Conservation (phyloP, 1,139 yeast species). For the Yamadazyma dendronema region DNA sequence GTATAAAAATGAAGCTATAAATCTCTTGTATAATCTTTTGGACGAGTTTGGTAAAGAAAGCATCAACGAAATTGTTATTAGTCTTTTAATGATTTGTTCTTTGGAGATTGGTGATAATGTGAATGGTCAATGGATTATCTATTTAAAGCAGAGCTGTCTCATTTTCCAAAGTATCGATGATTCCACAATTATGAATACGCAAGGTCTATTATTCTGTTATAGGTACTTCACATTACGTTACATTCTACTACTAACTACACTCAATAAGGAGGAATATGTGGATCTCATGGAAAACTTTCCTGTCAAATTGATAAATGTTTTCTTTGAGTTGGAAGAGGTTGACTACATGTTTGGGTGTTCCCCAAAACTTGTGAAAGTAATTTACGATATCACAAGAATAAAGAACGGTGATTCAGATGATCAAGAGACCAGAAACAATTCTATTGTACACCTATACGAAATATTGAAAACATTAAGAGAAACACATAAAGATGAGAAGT, state of each 20-base stretch:
- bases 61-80: constrained; percentile 14
- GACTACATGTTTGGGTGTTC: constrained; percentile 31
- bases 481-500: not conserved
- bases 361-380: constrained; percentile 20
- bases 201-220: constrained; percentile 22
- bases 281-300: constrained; percentile 16
- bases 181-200: constrained; percentile 17
- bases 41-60: constrained; percentile 13
- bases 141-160: constrained; percentile 24
- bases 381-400: constrained; percentile 18
- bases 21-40: constrained; percentile 13
- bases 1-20: constrained; percentile 18
- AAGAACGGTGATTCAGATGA: constrained; percentile 9
- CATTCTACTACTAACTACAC: constrained; percentile 22
- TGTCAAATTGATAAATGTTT: constrained; percentile 20
- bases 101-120: constrained; percentile 25
- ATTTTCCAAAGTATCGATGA: constrained; percentile 19
- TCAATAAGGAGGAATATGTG: constrained; percentile 14
- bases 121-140: constrained; percentile 23
- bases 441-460: not conserved
- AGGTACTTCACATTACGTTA: constrained; percentile 25
- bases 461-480: not conserved
- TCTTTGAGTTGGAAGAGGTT: constrained; percentile 18
- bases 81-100: constrained; percentile 23
- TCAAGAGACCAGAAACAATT: not conserved